Base-by-base conservation (phyloP, 768 basidiomycete species). In the Rhizopogon vesiculosus region DNA sequence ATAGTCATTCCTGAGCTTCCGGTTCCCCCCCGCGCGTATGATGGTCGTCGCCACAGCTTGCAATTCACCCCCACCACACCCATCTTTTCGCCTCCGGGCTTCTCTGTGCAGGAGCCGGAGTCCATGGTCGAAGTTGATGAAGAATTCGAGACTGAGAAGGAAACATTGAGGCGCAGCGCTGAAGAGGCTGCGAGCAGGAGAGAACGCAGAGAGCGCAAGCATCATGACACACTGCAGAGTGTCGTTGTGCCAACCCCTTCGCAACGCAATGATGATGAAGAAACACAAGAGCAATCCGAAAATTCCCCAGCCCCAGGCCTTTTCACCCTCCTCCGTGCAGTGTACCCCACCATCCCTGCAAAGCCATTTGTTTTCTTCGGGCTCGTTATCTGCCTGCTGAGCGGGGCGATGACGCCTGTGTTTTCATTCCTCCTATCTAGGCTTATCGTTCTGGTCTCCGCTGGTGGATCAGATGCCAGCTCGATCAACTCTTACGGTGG, bases 381-480 rank as follows among this genome's bases (percentile, higher is more conserved):
- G 16, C 74, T 96, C 25, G 2, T 84, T 55, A 64, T 81, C n/a
- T 86, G 87, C 55, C 59, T 93, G 42, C 69, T 81, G 52, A 88
- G 84, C 61, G 96, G 97, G 19, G 80, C 89, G 3, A 84, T 89
- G 76, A 97, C 93, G 0, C 96, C 97, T 3, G 56, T 98, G 44
- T 99, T 98, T 78, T 94, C 96, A 1, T 92, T 80, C 76, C 80
- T 94, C 59, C 85, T 97, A 62, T 90, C 93, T 8, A 79, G 79
- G 7, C 80, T 98, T 13, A 79, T 96, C 54, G 87, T 82, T 66
- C 79, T 89, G 58, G 84, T 91, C 13, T 87, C 88, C 39, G 79
- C 76, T 62, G 85, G 87, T 51, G 91, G 87, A 1, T 75, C 84
- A 22, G 77, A 92, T 56, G 62, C 80, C 1, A 65, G 72, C 10